Evolutionary conservation across 2,329 filamentous ascomycete genomes (phyloP).

Genomic region (Dactylonectria macrodidyma): DNA sequence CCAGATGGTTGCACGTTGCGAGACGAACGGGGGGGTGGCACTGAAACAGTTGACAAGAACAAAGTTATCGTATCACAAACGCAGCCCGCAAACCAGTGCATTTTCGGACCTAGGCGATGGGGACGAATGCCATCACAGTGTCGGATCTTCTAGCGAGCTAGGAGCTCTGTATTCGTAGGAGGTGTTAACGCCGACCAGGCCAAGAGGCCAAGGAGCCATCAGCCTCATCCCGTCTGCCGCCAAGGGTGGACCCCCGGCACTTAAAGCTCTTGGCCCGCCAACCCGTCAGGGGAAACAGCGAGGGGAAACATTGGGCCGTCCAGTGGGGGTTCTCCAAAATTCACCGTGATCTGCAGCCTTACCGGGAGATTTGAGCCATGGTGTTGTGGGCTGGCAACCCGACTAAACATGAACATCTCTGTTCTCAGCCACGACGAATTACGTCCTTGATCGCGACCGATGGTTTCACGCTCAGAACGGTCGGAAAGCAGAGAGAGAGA

Average conservation of each 20-base stretch:
- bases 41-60: slow-evolving; percentile 4
- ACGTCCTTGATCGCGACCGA: slow-evolving; percentile 9
- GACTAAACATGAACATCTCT: not conserved
- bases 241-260: slow-evolving; percentile 37
- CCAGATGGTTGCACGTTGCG: slow-evolving; percentile 11
- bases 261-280: slow-evolving; percentile 13
- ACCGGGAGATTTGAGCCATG: slow-evolving; percentile 22
- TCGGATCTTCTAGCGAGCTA: not conserved
- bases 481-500: not conserved
- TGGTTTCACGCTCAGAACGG: slow-evolving; percentile 13
- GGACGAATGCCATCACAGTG: slow-evolving; percentile 9
- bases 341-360: slow-evolving; percentile 43
- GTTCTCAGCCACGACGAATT: slow-evolving; percentile 10
- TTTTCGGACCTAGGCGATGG: not conserved
- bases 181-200: slow-evolving; percentile 19
- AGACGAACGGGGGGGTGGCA: not conserved
- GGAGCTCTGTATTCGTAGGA: not conserved
- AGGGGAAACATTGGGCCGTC: slow-evolving; percentile 15
- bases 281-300: slow-evolving; percentile 16
- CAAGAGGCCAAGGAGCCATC: slow-evolving; percentile 34
- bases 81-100: not conserved
- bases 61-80: not conserved
- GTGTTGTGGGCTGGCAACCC: slow-evolving; percentile 9
- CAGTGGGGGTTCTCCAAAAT: slow-evolving; percentile 9
- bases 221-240: slow-evolving; percentile 40